Evolutionary conservation across 129 eudicot species (phyloP).

Genomic region (Scalesia atractyloides): DNA sequence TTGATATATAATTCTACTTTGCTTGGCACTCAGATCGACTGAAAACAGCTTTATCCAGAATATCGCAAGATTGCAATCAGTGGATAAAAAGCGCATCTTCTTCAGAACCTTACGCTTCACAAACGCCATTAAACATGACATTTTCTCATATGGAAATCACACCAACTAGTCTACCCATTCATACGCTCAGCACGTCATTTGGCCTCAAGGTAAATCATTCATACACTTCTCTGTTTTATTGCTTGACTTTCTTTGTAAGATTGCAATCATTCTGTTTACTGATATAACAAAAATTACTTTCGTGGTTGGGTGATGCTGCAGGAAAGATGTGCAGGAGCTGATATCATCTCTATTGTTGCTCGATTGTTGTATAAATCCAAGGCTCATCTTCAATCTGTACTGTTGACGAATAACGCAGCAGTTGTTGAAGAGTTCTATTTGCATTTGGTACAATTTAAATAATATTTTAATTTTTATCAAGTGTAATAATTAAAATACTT

Average conservation of each 20-base stretch:
- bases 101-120: constrained; percentile 52
- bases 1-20: constrained; percentile 15
- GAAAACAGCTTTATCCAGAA: constrained; percentile 70
- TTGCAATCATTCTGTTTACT: constrained; percentile 9
- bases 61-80: constrained; percentile 80
- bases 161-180: constrained; percentile 66
- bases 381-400: constrained; percentile 86
- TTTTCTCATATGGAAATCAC: constrained; percentile 74
- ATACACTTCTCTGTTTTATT: neutral
- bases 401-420: constrained; percentile 60
- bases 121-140: constrained; percentile 48
- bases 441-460: constrained; percentile 58
- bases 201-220: constrained; percentile 72
- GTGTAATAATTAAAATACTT: neutral
- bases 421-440: constrained; percentile 81
- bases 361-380: constrained; percentile 79
- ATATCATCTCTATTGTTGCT: constrained; percentile 87
- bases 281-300: constrained; percentile 9
- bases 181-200: constrained; percentile 45
- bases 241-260: neutral
- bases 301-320: constrained; percentile 47
- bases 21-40: constrained; percentile 64
- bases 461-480: constrained; percentile 1
- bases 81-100: constrained; percentile 61
- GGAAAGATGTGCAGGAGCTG: constrained; percentile 99